Evolutionary conservation across 2,329 filamentous ascomycete species (phyloP).

Genomic region (Orbilia blumenaviensis): DNA sequence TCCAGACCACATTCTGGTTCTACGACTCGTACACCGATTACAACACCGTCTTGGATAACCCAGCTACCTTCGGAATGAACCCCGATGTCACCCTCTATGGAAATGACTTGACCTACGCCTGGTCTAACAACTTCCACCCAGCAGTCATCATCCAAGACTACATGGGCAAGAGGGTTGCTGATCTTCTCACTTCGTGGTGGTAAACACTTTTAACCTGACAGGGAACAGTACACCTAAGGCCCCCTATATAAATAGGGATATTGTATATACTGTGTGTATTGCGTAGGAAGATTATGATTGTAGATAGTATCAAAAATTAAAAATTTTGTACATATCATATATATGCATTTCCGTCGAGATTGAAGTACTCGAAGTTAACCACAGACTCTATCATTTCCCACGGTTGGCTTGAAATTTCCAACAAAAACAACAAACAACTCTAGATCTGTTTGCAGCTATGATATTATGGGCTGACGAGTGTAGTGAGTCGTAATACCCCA

Average conservation of each 20-base stretch:
- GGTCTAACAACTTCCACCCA: constrained; percentile 49
- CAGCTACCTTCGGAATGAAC: constrained; percentile 40
- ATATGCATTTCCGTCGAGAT: not conserved
- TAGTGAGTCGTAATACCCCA: no score
- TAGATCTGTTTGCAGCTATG: no score
- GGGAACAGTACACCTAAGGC: not conserved
- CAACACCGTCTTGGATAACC: constrained; percentile 33
- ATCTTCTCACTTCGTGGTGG: constrained; percentile 25
- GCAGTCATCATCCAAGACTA: constrained; percentile 49
- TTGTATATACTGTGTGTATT: not conserved
- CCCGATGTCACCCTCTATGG: constrained; percentile 42
- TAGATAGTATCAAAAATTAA: not conserved
- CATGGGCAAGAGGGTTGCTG: constrained; percentile 43
- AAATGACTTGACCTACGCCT: constrained; percentile 29
- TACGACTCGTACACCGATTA: constrained; percentile 42
- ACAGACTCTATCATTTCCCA: no score
- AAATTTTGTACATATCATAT: constrained; percentile 5
- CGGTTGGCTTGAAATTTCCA: no score
- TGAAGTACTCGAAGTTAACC: not conserved
- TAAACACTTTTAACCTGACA: no score
- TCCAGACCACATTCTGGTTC: constrained; percentile 49
- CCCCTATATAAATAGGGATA: no score
- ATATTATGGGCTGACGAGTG: no score
- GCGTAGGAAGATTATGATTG: not conserved
- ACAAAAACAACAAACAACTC: no score